A percentile compares a stretch with the other conserved stretches of the same genome.
Conservation (phyloP, 805 yeast species). For the Blastobotrys chiropterorum region DNA sequence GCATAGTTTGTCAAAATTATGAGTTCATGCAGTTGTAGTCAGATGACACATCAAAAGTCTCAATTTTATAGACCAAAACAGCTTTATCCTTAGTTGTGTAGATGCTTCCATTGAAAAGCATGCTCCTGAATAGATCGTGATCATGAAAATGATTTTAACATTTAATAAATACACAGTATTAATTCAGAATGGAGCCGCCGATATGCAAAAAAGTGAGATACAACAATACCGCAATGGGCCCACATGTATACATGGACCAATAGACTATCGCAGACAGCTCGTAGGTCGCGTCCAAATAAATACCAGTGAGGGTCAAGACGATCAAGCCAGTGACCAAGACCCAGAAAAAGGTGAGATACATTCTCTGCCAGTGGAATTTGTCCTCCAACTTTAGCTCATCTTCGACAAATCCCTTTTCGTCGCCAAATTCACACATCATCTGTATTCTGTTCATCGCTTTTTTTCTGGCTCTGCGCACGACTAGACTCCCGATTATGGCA, state of each 20-base stretch:
- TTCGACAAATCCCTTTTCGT: background rate
- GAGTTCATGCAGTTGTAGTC: too few relatives aligned
- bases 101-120: too few relatives aligned
- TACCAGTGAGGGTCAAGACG: conserved; percentile 1
- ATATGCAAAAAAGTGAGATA: background rate
- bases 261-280: background rate
- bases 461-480: background rate
- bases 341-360: background rate
- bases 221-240: background rate
- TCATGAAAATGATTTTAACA: too few relatives aligned
- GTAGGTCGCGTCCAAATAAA: background rate
- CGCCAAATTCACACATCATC: background rate
- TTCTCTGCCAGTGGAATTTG: conserved; percentile 1
- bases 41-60: too few relatives aligned
- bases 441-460: background rate
- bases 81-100: too few relatives aligned
- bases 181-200: background rate
- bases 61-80: too few relatives aligned
- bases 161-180: background rate
- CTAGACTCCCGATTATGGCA: background rate
- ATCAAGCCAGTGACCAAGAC: background rate
- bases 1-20: too few relatives aligned
- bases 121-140: too few relatives aligned
- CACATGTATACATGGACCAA: background rate
- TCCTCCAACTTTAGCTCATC: background rate